Percentiles rank a stretch among this genome's conserved stretches.
These are phyloP conservation scores for Phyllosticta ampelicida DNA, from an alignment of 2,329 filamentous ascomycete species.

Conservation along the genomic window DNA sequence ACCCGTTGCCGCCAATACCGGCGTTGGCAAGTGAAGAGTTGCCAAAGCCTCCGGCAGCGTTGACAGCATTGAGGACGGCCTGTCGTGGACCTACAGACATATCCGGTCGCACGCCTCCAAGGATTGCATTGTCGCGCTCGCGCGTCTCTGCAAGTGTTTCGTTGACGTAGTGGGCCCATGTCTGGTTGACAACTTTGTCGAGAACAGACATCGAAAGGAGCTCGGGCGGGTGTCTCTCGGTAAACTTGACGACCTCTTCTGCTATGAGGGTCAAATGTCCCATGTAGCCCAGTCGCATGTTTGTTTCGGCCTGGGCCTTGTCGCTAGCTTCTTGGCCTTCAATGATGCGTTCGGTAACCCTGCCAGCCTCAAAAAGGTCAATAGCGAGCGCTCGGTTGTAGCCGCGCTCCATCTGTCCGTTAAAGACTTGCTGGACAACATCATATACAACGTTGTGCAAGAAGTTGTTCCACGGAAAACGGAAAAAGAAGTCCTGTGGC, in stretches of 20 bases:
- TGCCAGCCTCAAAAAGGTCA: slow-evolving; percentile 82
- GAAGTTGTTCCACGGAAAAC: slow-evolving; percentile 99
- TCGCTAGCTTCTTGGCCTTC: slow-evolving; percentile 82
- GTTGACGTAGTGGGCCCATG: slow-evolving; percentile 93
- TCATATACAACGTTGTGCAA: slow-evolving; percentile 98
- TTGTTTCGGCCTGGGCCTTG: slow-evolving; percentile 68
- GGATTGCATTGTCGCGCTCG: slow-evolving; percentile 94
- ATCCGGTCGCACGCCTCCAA: slow-evolving; percentile 88
- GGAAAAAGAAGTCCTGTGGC: slow-evolving; percentile 84
- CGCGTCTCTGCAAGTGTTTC: slow-evolving; percentile 85
- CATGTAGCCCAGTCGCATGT: slow-evolving; percentile 96
- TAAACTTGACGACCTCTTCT: slow-evolving; percentile 98
- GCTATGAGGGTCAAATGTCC: slow-evolving; percentile 93
- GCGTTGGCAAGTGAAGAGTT: slow-evolving; percentile 64
- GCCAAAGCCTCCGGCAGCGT: slow-evolving; percentile 46
- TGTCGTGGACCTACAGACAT: slow-evolving; percentile 71
- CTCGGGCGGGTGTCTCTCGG: slow-evolving; percentile 83
- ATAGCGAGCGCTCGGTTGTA: slow-evolving; percentile 85
- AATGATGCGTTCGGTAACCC: slow-evolving; percentile 84
- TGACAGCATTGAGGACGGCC: slow-evolving; percentile 51
- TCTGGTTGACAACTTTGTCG: slow-evolving; percentile 76
- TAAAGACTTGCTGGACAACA: slow-evolving; percentile 97
- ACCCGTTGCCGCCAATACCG: slow-evolving; percentile 58
- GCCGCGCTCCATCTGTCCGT: slow-evolving; percentile 92
- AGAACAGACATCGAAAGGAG: slow-evolving; percentile 72